These are phyloP conservation scores for Puccinia coronata DNA, from an alignment of 1,284 basidiomycete genomes.

Conservation along the genomic window DNA sequence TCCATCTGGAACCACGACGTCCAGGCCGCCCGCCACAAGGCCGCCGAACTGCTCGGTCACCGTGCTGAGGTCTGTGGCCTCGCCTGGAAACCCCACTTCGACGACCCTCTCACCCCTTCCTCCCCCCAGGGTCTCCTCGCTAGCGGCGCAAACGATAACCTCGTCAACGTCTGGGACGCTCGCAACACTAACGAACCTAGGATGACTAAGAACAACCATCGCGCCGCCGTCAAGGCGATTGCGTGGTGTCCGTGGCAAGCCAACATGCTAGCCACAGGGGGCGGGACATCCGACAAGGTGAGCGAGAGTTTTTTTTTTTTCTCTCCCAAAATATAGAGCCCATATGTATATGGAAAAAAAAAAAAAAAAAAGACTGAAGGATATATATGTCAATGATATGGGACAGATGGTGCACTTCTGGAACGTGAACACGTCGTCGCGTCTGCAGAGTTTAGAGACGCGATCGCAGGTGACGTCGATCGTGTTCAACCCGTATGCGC, in stretches of 20 bases:
- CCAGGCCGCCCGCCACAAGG: conserved; percentile 78
- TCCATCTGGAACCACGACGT: conserved; percentile 95
- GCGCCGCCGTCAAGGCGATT: conserved; percentile 90
- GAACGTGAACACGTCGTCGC: conserved; percentile 47
- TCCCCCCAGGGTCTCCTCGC: conserved; percentile 70
- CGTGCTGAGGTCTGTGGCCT: conserved; percentile 79
- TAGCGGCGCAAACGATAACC: conserved; percentile 92
- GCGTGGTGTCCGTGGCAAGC: conserved; percentile 98
- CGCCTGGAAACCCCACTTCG: conserved; percentile 75
- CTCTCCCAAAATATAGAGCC: no score
- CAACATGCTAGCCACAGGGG: conserved; percentile 85
- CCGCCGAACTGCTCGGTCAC: conserved; percentile 83
- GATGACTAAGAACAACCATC: conserved; percentile 86
- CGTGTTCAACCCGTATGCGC: conserved; percentile 82
- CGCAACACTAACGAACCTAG: conserved; percentile 69
- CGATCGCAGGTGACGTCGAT: conserved; percentile 89
- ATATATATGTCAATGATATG: no score
- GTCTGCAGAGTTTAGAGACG: conserved; percentile 65
- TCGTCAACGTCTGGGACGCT: conserved; percentile 94
- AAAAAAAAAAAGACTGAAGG: no score
- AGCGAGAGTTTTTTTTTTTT: no score
- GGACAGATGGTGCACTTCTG: conserved; percentile 60
- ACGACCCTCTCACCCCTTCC: conserved; percentile 54
- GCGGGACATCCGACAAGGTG: conserved; percentile 89
- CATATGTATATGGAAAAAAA: no score